Percentiles rank a stretch among this genome's conserved stretches.
Conservation (phyloP, 164 flowering plant genomes). For the Berberis vulgaris region DNA sequence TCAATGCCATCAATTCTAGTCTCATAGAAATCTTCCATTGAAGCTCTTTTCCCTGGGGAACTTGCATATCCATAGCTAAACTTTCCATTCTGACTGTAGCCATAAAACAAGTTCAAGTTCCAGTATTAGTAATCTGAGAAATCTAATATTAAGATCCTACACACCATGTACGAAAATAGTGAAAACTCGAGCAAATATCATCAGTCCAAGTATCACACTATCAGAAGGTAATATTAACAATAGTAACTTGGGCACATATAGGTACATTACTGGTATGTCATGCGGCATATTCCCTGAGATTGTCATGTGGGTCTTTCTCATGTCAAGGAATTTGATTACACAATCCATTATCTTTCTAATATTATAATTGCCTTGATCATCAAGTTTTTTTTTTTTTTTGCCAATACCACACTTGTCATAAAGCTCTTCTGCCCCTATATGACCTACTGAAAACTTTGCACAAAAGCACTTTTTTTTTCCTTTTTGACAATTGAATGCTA, state of each 20-base stretch:
- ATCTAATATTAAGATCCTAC: not conserved
- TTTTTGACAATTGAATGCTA: not conserved
- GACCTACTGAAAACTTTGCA: not conserved
- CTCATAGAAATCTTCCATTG: constrained; percentile 98
- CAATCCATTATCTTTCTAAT: not conserved
- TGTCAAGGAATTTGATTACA: not conserved
- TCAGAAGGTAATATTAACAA: not conserved
- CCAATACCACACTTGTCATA: too few species aligned
- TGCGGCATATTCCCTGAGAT: not conserved
- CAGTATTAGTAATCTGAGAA: not conserved
- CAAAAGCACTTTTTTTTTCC: too few species aligned
- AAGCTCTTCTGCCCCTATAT: not conserved
- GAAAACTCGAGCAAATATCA: not conserved
- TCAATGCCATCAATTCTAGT: constrained; percentile 88
- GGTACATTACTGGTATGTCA: not conserved
- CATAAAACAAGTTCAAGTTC: constrained; percentile 9
- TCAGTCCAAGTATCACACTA: too few species aligned
- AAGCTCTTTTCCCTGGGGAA: constrained; percentile 86
- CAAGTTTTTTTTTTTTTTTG: not conserved
- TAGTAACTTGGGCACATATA: not conserved
- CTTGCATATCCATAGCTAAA: constrained; percentile 99
- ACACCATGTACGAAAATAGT: not conserved
- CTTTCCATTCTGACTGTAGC: constrained; percentile 77
- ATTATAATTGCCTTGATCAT: not conserved
- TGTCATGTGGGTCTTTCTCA: not conserved